Evolutionary conservation across 139 green algal species (phyloP).

Genomic region (Astrephomene gubernaculifera): DNA sequence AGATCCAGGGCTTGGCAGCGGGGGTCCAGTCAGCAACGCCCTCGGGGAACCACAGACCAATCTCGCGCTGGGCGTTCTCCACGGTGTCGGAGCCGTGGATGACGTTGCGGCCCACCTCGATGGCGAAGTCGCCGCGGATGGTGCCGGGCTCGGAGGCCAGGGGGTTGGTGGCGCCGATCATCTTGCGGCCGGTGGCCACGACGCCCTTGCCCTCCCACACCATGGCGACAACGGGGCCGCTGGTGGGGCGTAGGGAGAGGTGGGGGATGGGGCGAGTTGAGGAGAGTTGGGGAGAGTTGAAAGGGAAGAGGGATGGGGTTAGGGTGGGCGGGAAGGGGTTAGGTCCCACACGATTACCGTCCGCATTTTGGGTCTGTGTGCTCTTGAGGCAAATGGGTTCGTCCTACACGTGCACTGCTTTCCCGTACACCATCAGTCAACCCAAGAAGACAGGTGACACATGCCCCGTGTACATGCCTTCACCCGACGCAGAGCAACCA

Average conservation of each 20-base stretch:
- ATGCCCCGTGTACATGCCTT: too few relatives aligned
- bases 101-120: slow-evolving; percentile 90
- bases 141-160: slow-evolving; percentile 83
- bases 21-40: slow-evolving; percentile 66
- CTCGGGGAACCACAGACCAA: slow-evolving; percentile 97
- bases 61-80: slow-evolving; percentile 95
- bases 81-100: slow-evolving; percentile 95
- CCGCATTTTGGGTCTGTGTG: too few relatives aligned
- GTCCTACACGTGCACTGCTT: too few relatives aligned
- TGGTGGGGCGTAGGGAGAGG: slow-evolving; percentile 22
- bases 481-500: too few relatives aligned
- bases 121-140: slow-evolving; percentile 90
- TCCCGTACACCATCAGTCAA: too few relatives aligned
- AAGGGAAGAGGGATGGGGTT: neutral
- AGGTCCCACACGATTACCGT: too few relatives aligned
- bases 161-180: slow-evolving; percentile 94
- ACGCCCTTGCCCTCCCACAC: slow-evolving; percentile 83
- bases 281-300: too few relatives aligned
- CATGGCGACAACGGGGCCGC: slow-evolving; percentile 92
- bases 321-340: neutral
- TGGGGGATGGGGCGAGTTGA: neutral
- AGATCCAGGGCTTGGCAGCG: slow-evolving; percentile 72
- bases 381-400: too few relatives aligned
- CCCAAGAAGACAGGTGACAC: too few relatives aligned
- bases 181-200: slow-evolving; percentile 82